Conservation (phyloP, 2,329 filamentous ascomycete genomes). For the Fonsecaea multimorphosa region DNA sequence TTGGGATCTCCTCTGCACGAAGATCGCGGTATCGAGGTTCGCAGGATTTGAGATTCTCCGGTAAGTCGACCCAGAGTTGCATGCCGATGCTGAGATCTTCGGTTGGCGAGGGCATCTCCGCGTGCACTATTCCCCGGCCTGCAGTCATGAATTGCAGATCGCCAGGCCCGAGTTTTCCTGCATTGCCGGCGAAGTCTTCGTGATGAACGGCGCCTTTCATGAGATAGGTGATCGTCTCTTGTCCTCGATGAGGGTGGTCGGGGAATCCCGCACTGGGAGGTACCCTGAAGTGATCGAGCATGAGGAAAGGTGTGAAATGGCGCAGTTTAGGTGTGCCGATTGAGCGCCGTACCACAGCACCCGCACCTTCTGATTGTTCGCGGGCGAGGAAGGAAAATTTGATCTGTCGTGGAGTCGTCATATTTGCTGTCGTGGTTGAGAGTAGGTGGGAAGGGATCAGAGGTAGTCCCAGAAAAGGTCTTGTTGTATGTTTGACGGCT, state of each 20-base stretch:
- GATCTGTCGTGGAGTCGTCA: constrained; percentile 75
- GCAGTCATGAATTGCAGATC: constrained; percentile 99
- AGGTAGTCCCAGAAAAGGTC: constrained; percentile 23
- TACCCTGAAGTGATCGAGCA: constrained; percentile 92
- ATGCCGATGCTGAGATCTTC: constrained; percentile 83
- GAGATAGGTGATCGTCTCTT: constrained; percentile 90
- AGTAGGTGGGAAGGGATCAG: constrained; percentile 15
- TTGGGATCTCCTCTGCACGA: constrained; percentile 76
- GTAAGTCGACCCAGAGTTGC: constrained; percentile 95
- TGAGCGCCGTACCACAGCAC: constrained; percentile 83
- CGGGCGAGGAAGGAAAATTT: constrained; percentile 81
- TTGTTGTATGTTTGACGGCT: constrained; percentile 9
- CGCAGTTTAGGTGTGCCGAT: constrained; percentile 82
- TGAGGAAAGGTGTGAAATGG: constrained; percentile 90
- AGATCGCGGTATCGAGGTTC: constrained; percentile 93
- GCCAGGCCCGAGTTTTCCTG: constrained; percentile 81
- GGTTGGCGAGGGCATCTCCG: constrained; percentile 89
- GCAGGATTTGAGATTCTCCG: constrained; percentile 78
- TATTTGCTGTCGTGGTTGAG: constrained; percentile 52
- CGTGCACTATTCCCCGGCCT: constrained; percentile 87
- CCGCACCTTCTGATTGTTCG: constrained; percentile 86
- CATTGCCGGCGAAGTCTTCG: constrained; percentile 87
- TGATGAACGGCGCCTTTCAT: constrained; percentile 86
- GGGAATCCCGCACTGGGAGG: constrained; percentile 84
- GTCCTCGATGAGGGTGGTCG: constrained; percentile 81